Evolutionary conservation across 352 stramenopile species (phyloP).

Genomic region (Pythium periplocum): DNA sequence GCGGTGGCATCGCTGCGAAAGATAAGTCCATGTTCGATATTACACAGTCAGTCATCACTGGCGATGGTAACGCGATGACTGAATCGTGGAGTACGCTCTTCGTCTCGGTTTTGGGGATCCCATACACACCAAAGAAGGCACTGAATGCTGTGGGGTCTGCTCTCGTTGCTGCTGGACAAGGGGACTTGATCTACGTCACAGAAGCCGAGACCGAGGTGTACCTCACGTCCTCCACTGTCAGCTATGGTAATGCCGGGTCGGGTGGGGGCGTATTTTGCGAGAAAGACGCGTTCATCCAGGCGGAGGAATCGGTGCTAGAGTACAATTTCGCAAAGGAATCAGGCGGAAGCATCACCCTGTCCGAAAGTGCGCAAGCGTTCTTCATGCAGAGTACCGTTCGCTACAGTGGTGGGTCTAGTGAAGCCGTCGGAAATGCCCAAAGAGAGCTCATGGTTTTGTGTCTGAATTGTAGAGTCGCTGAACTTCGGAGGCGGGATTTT

Average conservation of each 20-base stretch:
- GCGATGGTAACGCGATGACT: too few relatives aligned
- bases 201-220: conserved; percentile 16
- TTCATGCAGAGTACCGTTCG: conserved; percentile 25
- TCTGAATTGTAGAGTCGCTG: conserved; percentile 24
- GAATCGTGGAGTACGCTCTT: too few relatives aligned
- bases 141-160: too few relatives aligned
- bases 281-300: conserved; percentile 20
- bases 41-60: too few relatives aligned
- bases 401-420: conserved; percentile 27
- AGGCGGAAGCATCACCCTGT: conserved; percentile 41
- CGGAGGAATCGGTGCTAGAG: conserved; percentile 17
- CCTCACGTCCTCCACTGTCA: conserved; percentile 21
- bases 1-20: conserved; percentile 2
- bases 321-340: conserved; percentile 39
- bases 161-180: conserved; percentile 11
- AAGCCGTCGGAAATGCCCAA: not conserved
- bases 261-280: conserved; percentile 38
- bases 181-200: conserved; percentile 32
- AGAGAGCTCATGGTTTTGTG: not conserved
- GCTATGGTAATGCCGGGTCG: conserved; percentile 33
- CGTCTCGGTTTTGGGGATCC: too few relatives aligned
- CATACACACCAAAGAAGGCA: too few relatives aligned
- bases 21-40: not conserved
- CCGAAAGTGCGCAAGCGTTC: conserved; percentile 17
- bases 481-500: conserved; percentile 50